phyloP scores from a whole-genome alignment of 768 basidiomycete species.

The Mycena vulgaris region DNA sequence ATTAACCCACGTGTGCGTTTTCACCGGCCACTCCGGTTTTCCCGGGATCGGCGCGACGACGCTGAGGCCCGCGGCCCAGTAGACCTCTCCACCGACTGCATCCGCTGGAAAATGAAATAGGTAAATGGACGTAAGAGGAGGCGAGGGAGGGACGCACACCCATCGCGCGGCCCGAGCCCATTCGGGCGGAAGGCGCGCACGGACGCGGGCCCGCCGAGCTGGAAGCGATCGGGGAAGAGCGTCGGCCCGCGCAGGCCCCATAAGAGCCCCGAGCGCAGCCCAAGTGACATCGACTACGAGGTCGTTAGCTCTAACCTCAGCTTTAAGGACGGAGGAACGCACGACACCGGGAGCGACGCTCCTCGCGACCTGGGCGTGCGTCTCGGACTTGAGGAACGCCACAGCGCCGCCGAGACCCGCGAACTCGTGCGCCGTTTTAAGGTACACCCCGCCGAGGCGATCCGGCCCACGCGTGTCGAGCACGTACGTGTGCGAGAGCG shows the following conservation, averaged over 20 bases:
- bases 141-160: slow-evolving; percentile 59
- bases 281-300: slow-evolving; percentile 75
- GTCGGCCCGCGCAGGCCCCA: slow-evolving; percentile 69
- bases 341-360: slow-evolving; percentile 72
- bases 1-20: slow-evolving; percentile 86
- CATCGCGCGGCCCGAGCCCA: slow-evolving; percentile 84
- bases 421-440: slow-evolving; percentile 76
- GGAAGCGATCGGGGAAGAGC: slow-evolving; percentile 89
- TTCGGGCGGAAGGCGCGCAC: slow-evolving; percentile 85
- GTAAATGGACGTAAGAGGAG: background rate
- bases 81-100: slow-evolving; percentile 86
- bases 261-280: slow-evolving; percentile 80
- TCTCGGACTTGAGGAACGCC: slow-evolving; percentile 80
- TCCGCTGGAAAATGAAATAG: slow-evolving; percentile 67
- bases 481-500: slow-evolving; percentile 83
- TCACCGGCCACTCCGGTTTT: slow-evolving; percentile 88
- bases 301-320: slow-evolving; percentile 5
- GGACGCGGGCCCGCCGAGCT: slow-evolving; percentile 92
- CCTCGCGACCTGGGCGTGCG: slow-evolving; percentile 75
- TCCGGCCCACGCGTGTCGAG: slow-evolving; percentile 83
- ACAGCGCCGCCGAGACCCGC: slow-evolving; percentile 90
- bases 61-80: slow-evolving; percentile 84
- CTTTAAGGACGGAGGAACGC: slow-evolving; percentile 43
- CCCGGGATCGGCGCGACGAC: slow-evolving; percentile 81
- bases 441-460: slow-evolving; percentile 72